Evolutionary conservation across 805 yeast species (phyloP).

Genomic region (Debaryomyces hansenii): DNA sequence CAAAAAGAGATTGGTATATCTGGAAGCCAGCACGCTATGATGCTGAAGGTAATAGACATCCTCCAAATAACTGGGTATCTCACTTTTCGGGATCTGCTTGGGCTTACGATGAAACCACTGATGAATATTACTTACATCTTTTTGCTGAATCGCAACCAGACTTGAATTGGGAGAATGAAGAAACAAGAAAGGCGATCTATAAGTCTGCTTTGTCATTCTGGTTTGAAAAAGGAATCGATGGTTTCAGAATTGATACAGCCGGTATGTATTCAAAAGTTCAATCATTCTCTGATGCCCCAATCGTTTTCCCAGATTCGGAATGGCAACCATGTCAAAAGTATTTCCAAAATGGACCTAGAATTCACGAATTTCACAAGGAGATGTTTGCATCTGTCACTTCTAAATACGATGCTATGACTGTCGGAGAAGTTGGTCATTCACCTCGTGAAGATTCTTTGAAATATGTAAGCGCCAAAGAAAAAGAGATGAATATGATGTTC

Average conservation of each 20-base stretch:
- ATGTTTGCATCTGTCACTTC: slow-evolving; percentile 43
- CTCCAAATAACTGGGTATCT: slow-evolving; percentile 59
- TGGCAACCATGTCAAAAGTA: slow-evolving; percentile 38
- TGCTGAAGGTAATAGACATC: slow-evolving; percentile 48
- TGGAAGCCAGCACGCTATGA: slow-evolving; percentile 55
- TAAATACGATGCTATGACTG: slow-evolving; percentile 54
- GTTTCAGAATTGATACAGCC: slow-evolving; percentile 59
- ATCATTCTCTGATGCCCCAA: slow-evolving; percentile 49
- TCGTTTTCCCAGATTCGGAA: slow-evolving; percentile 38
- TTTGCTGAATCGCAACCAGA: slow-evolving; percentile 60
- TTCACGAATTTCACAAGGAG: slow-evolving; percentile 59
- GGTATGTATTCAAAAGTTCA: slow-evolving; percentile 51
- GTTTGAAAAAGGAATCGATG: slow-evolving; percentile 57
- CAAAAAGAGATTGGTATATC: slow-evolving; percentile 62
- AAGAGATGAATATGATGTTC: slow-evolving; percentile 39
- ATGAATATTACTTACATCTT: slow-evolving; percentile 55
- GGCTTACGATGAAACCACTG: slow-evolving; percentile 53
- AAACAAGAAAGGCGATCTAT: slow-evolving; percentile 38
- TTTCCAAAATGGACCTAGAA: slow-evolving; percentile 51
- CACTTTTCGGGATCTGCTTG: slow-evolving; percentile 57
- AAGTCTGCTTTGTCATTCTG: slow-evolving; percentile 51
- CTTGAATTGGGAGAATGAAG: slow-evolving; percentile 59
- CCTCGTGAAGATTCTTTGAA: slow-evolving; percentile 41
- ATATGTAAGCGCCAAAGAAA: slow-evolving; percentile 40
- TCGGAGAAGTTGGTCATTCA: slow-evolving; percentile 54